Base-by-base conservation (phyloP, 805 yeast species). In the Ogataea siamensis region DNA sequence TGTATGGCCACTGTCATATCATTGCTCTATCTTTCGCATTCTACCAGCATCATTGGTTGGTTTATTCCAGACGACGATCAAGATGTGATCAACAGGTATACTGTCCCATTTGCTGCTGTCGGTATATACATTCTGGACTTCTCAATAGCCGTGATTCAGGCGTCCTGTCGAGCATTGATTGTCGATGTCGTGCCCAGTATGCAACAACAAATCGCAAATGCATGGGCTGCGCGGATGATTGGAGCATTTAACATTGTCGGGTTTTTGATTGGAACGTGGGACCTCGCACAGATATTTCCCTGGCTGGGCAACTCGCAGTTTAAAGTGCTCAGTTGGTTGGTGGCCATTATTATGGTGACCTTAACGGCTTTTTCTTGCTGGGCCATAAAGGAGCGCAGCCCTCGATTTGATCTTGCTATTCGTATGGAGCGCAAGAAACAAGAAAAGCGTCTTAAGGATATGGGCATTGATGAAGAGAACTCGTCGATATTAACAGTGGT, bases 151-250 rank as follows among this genome's bases (percentile, higher is more conserved):
- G 72, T 70, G 2, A 78, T 79, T 37, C 83, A 78, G 47, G 82
- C 84, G 1, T 68, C 80, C 5, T 61, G 76, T 7, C 63, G 85
- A 9, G 83, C 85, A 0, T 66, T 76, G 27, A 74, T 78, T 20
- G 82, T 78, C 15, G 85, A 78, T 50, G 73, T 74, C 44, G 76
- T 77, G 6, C 74, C 80, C 5, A 65, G 76, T 0, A 57, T 63
- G 34, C 83, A 76, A 46, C 84, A 79, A 48, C 75, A 72, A 38
- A 50, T 62, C 5, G 80, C 82, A 7, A 78, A 78, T 52, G 83
- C 82, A 1, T 75, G 80, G 81, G 84, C 83, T 1, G 81, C 83
- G 1, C 60, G 80, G 33, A 67, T 79, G 77, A 74, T 76, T 34
- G 79, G 83, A 0, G 62, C 64, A 1, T 80, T 80, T 45, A 79